Percentiles rank a stretch among this genome's conserved stretches.
These are phyloP conservation scores for Dactylellina cionopaga DNA, from an alignment of 2,329 filamentous ascomycete species.

Conservation along the genomic window DNA sequence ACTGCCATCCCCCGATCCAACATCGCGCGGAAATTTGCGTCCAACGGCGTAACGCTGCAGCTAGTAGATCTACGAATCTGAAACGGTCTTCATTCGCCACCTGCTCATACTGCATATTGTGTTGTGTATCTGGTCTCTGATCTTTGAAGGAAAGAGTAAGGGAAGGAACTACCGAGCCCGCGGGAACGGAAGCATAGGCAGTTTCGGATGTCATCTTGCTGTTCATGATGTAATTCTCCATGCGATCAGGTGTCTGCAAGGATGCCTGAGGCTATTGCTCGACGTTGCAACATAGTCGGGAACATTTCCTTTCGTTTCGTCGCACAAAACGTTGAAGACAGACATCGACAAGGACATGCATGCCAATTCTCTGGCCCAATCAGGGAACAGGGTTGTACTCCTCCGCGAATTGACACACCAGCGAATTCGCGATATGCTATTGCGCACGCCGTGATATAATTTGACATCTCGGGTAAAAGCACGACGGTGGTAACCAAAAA, in stretches of 20 bases:
- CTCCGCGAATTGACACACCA: conserved; percentile 26
- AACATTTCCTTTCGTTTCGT: conserved; percentile 29
- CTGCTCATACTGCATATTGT: conserved; percentile 22
- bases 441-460: conserved; percentile 32
- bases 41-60: conserved; percentile 38
- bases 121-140: conserved; percentile 9
- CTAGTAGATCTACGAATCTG: conserved; percentile 39
- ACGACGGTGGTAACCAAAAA: background rate
- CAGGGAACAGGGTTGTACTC: conserved; percentile 51
- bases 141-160: background rate
- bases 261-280: conserved; percentile 8
- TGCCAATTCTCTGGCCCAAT: conserved; percentile 40
- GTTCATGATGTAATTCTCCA: conserved; percentile 46
- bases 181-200: conserved; percentile 17
- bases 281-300: conserved; percentile 8
- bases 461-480: conserved; percentile 32
- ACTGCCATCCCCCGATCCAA: conserved; percentile 9
- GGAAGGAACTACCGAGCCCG: conserved; percentile 20
- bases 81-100: conserved; percentile 51
- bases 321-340: conserved; percentile 29
- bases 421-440: conserved; percentile 14
- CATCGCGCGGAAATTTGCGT: conserved; percentile 29
- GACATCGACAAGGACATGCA: conserved; percentile 49
- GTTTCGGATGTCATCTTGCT: conserved; percentile 12
- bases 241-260: conserved; percentile 27